A percentile compares a stretch with the other conserved stretches of the same genome.
These are phyloP conservation scores for Colletotrichum salicis DNA, from an alignment of 2,329 filamentous ascomycete species.

Conservation along the genomic window DNA sequence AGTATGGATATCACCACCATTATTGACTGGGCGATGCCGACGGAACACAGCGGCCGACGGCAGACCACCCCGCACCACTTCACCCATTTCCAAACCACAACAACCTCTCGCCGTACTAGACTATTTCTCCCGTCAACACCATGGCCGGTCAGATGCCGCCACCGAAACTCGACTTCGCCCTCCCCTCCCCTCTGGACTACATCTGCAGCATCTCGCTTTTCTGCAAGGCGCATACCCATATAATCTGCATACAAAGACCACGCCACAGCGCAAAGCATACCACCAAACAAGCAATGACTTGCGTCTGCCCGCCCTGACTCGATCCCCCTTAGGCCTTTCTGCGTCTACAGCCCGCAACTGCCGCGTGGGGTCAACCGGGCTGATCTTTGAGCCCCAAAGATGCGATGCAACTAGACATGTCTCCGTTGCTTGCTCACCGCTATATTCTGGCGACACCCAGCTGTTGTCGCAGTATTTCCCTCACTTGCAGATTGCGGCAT, in stretches of 20 bases:
- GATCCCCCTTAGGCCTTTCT: neutral
- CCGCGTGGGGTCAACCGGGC: conserved; percentile 20
- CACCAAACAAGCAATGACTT: conserved; percentile 27
- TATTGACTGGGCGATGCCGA: neutral
- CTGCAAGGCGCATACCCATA: conserved; percentile 9
- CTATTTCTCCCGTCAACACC: neutral
- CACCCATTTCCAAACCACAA: neutral
- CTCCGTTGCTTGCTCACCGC: conserved; percentile 22
- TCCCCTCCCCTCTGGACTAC: conserved; percentile 1
- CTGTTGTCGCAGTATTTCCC: conserved; percentile 10
- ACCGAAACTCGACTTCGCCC: neutral
- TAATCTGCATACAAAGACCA: neutral
- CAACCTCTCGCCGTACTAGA: neutral
- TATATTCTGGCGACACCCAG: neutral
- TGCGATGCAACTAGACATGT: conserved; percentile 9
- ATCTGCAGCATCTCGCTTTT: conserved; percentile 21
- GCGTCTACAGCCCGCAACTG: conserved; percentile 16
- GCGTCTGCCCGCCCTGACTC: conserved; percentile 19
- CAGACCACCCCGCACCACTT: conserved; percentile 2
- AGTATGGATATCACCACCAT: neutral
- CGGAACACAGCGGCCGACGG: neutral
- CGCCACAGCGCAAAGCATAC: conserved; percentile 15
- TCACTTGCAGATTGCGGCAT: neutral
- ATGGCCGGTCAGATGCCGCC: neutral
- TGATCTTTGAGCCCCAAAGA: conserved; percentile 25